Evolutionary conservation across 129 eudicot genomes (phyloP), one percentile per base, ranked within the genome.

Genomic region (Pulicaria dysenterica): DNA sequence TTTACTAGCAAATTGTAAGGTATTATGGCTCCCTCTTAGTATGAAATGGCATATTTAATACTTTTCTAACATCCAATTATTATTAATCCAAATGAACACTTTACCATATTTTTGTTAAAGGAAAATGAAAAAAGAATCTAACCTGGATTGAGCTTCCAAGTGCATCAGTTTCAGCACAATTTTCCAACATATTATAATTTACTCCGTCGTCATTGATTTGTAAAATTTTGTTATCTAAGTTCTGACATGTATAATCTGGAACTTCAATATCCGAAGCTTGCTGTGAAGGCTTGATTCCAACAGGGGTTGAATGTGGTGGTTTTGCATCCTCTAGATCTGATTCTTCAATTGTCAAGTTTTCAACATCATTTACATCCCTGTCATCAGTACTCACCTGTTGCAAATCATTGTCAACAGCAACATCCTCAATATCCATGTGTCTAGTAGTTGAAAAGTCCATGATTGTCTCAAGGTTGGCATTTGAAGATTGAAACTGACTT

Each of bases 81-180:
- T 73, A 61, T 51, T 31, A 2, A 31, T 64, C 65, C 61, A 49
- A 57, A 64, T 55, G 5, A 57, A 76, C 67, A 57, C 44, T 36
- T 38, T 7, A 62, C 42, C 34, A 50, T 13, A 73, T n/a, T 75
- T 76, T 37, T 40, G 58, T 77, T 50, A 3, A 45, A 36, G 43
- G 5, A 31, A 55, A 56, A 10, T 37, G 59, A 36, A 59, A 36
- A 36, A 58, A 4, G 19, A 73, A 31, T 49, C 93, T 87, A 73
- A 90, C 96, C 88, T 9, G 69, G 42, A 14, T 53, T 58, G 70
- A 47, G 56, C 58, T 81, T 74, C 51, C 83, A 65, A 47, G 38
- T 70, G 54, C 60, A 60, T 73, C 79, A 48, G 69, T 31, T 66
- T 70, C 85, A 17, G 41, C 62, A 50, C 42, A 61, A 50, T 70